phyloP scores from a whole-genome alignment of 768 basidiomycete species.

The Xerocomus brunneocitrinus region DNA sequence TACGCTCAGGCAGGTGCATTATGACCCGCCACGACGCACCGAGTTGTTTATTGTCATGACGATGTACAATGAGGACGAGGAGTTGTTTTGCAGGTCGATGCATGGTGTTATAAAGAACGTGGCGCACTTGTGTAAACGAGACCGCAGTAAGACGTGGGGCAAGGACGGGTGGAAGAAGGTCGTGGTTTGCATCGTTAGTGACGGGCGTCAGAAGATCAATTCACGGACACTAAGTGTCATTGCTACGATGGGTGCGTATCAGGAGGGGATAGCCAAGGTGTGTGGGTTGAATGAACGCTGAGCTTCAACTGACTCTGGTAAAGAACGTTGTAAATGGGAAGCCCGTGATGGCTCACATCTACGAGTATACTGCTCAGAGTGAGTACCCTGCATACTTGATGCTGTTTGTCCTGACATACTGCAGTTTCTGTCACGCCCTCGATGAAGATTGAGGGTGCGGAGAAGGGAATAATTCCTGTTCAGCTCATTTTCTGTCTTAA shows the following conservation, averaged over 20 bases:
- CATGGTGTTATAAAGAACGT: conserved; percentile 96
- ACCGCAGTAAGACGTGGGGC: conserved; percentile 91
- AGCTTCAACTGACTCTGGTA: conserved; percentile 1
- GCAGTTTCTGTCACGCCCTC: conserved; percentile 77
- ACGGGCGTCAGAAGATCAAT: conserved; percentile 84
- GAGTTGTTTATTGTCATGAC: conserved; percentile 98
- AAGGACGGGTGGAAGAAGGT: conserved; percentile 99
- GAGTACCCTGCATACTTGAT: not conserved
- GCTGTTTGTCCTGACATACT: conserved; percentile 6
- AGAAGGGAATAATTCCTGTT: conserved; percentile 80
- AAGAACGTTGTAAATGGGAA: conserved; percentile 76
- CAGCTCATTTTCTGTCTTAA: conserved; percentile 92
- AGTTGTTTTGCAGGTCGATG: conserved; percentile 89
- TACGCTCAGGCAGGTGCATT: conserved; percentile 85
- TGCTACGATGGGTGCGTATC: conserved; percentile 91
- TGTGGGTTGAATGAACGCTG: conserved; percentile 9
- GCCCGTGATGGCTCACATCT: conserved; percentile 84
- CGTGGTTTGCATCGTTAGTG: conserved; percentile 87
- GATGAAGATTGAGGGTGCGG: conserved; percentile 75
- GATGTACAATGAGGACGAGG: conserved; percentile 95
- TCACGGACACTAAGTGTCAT: conserved; percentile 78
- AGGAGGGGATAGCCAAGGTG: conserved; percentile 88
- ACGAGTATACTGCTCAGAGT: conserved; percentile 94
- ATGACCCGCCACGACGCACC: conserved; percentile 85
- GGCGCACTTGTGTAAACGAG: conserved; percentile 80